Evolutionary conservation across 495 filamentous ascomycete genomes (phyloP).

Genomic region (Cercophora sp.): DNA sequence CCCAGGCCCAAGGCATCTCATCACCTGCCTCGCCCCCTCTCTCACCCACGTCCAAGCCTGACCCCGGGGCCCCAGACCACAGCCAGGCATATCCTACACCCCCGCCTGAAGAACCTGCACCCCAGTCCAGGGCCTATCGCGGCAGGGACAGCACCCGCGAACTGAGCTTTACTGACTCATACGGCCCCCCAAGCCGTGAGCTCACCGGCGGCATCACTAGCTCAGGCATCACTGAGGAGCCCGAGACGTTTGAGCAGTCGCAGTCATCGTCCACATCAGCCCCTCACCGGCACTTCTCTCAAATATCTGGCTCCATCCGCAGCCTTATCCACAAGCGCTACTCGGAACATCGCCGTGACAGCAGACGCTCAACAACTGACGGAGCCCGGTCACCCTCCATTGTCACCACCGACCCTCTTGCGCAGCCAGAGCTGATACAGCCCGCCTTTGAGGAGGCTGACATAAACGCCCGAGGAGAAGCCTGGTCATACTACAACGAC

Average conservation of each 20-base stretch:
- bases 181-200: conserved; percentile 22
- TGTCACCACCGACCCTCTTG: conserved; percentile 14
- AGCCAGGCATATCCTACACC: conserved; percentile 10
- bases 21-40: conserved; percentile 25
- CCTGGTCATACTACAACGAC: conserved; percentile 32
- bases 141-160: conserved; percentile 24
- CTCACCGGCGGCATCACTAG: conserved; percentile 22
- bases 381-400: conserved; percentile 25
- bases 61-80: conserved; percentile 7
- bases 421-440: conserved; percentile 8
- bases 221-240: conserved; percentile 29
- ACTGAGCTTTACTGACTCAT: conserved; percentile 26
- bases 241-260: conserved; percentile 23
- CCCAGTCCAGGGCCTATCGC: conserved; percentile 7
- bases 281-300: conserved; percentile 14
- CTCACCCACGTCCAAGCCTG: conserved; percentile 17
- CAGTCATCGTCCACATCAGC: conserved; percentile 14
- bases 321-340: conserved; percentile 16
- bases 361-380: conserved; percentile 26
- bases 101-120: conserved; percentile 11
- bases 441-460: conserved; percentile 24
- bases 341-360: conserved; percentile 21
- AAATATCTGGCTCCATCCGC: conserved; percentile 23
- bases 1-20: conserved; percentile 23
- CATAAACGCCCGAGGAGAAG: conserved; percentile 23